Evolutionary conservation across 805 yeast species (phyloP).

Genomic region (Debaryomyces maramus): DNA sequence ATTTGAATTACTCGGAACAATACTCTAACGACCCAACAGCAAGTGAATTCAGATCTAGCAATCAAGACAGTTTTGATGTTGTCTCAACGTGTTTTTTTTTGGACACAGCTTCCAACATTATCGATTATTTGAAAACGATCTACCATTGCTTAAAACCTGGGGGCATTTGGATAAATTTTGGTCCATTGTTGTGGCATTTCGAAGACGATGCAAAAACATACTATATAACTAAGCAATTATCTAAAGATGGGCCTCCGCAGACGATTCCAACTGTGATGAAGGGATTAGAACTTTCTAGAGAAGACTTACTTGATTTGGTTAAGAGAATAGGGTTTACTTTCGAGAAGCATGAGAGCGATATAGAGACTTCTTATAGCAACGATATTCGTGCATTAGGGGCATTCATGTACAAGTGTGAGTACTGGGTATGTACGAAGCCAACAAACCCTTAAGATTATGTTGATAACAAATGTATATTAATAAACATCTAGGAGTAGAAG

Average conservation of each 20-base stretch:
- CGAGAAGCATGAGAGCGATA: slow-evolving; percentile 40
- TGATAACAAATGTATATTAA: too few relatives aligned
- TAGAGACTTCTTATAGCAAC: slow-evolving; percentile 53
- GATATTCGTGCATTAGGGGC: slow-evolving; percentile 52
- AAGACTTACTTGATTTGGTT: slow-evolving; percentile 52
- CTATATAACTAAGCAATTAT: slow-evolving; percentile 15
- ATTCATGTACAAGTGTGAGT: slow-evolving; percentile 62
- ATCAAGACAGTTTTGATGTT: slow-evolving; percentile 41
- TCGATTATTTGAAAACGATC: slow-evolving; percentile 56
- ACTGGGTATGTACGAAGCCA: slow-evolving; percentile 57
- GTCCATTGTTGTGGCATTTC: slow-evolving; percentile 73
- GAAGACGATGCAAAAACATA: slow-evolving; percentile 47
- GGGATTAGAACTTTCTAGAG: slow-evolving; percentile 61
- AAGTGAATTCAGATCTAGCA: slow-evolving; percentile 40
- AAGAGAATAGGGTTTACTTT: slow-evolving; percentile 53
- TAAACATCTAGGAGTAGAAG: neutral
- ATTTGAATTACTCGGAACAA: slow-evolving; percentile 31
- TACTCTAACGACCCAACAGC: slow-evolving; percentile 41
- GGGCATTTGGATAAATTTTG: slow-evolving; percentile 65
- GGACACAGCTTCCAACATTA: slow-evolving; percentile 61
- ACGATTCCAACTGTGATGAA: slow-evolving; percentile 35
- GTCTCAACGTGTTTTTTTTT: slow-evolving; percentile 59
- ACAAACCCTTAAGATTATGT: too few relatives aligned
- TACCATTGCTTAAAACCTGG: slow-evolving; percentile 42
- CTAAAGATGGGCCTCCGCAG: slow-evolving; percentile 22